Percentiles rank a stretch among this genome's conserved stretches.
Conservation (phyloP, 140 eudicot species). For the Anethum foeniculum region DNA sequence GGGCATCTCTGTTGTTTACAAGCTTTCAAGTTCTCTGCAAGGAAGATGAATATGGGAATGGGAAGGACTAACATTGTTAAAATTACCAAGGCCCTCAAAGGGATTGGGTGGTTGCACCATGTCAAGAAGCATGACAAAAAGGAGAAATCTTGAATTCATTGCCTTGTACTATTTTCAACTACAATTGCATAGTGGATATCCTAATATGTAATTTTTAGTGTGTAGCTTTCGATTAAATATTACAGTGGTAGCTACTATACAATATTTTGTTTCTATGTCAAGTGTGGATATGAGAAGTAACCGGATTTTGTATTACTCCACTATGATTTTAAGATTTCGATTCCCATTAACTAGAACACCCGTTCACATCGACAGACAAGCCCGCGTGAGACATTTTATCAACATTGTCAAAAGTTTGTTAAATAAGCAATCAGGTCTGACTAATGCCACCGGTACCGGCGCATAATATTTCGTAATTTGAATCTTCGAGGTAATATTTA, state of each 20-base stretch:
- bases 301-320: no score
- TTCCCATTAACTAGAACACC: no score
- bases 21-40: conserved; percentile 69
- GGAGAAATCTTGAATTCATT: not conserved
- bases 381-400: no score
- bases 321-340: no score
- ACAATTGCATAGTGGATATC: not conserved
- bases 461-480: not conserved
- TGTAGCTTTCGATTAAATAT: not conserved
- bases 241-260: not conserved
- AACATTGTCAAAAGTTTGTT: not conserved
- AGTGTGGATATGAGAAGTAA: not conserved
- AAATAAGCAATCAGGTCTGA: not conserved
- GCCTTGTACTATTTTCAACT: not conserved
- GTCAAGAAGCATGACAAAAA: conserved; percentile 27
- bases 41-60: conserved; percentile 82
- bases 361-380: no score
- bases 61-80: conserved; percentile 66
- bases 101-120: conserved; percentile 79
- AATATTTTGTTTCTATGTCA: not conserved
- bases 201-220: not conserved
- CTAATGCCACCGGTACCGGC: not conserved
- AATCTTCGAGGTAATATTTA: no score
- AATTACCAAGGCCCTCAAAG: conserved; percentile 69
- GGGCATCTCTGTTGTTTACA: conserved; percentile 71